Base-by-base conservation (phyloP, 2,329 filamentous ascomycete species). In the Diplodia corticola region DNA sequence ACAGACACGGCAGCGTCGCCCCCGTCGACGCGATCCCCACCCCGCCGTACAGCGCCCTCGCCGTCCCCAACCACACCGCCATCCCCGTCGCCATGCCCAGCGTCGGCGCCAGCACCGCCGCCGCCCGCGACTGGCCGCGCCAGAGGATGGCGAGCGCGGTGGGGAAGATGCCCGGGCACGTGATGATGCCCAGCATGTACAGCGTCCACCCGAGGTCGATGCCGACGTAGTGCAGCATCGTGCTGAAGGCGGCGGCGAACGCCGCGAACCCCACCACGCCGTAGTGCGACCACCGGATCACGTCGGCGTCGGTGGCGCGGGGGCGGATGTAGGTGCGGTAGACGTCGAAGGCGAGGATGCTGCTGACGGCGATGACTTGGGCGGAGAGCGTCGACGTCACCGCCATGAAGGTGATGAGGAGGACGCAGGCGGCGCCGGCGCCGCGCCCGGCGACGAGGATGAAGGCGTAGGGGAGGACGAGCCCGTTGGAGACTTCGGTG, bases 131-230 rank as follows among this genome's bases (percentile, higher is more conserved):
- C 70, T 86, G 84, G 12, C 78, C 77, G 40, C 77, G 78, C 83
- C 84, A 86, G 1, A 86, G 75, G 20, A 86, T 81, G 0, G 83
- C 83, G 64, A 85, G 84, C 0, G 80, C 77, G 5, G 83, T 85
- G 0, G 84, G 83, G 69, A 85, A 82, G 63, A 85, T 84, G 0
- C 83, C 83, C 0, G 83, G 82, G 40, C 83, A 85, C 0, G 82
- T 85, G 10, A 86, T 69, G 0, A 85, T 81, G 3, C 83, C 60
- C 0, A 86, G 78, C 82, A 85, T 83, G 68, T 86, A 85, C 1
- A 85, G 67, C 0, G 82, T 84, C 84, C 83, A 86, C 0, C 81
- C 80, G 0, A 86, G 76, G 54, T 86, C 81, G 4, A 86, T 80
- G 0, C 83, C 83, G 0, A 83, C 84, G 53, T 86, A 84, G 72